These are phyloP conservation scores for Globisporangium megalacanthum DNA, from an alignment of 352 stramenopile genomes.

Conservation along the genomic window DNA sequence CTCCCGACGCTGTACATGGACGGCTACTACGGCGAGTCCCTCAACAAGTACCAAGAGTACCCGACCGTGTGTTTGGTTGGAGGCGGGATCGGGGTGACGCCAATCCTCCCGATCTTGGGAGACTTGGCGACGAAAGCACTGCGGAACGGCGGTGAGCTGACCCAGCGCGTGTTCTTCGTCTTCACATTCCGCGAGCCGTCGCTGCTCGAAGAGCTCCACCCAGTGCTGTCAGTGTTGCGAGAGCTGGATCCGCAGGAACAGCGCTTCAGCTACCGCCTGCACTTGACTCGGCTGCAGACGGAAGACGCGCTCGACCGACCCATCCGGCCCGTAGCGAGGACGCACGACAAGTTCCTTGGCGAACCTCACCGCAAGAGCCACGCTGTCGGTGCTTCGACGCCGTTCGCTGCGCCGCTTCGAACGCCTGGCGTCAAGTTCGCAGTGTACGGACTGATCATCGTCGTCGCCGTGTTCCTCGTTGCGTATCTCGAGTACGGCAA, in stretches of 20 bases:
- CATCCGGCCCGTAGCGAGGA: neutral
- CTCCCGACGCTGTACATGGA: slow-evolving; percentile 33
- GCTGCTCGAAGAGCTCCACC: neutral
- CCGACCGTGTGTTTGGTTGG: slow-evolving; percentile 24
- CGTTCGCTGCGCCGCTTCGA: slow-evolving; percentile 22
- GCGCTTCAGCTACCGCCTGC: slow-evolving; percentile 14
- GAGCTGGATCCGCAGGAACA: neutral
- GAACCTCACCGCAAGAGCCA: neutral
- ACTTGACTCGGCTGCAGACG: slow-evolving; percentile 14
- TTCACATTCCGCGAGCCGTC: slow-evolving; percentile 9
- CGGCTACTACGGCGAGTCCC: slow-evolving; percentile 32
- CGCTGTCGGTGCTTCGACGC: neutral
- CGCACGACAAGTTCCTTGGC: neutral
- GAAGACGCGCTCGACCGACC: slow-evolving; percentile 12
- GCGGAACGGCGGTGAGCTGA: neutral
- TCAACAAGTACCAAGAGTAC: slow-evolving; percentile 30
- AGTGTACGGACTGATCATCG: slow-evolving; percentile 16
- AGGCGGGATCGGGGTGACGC: slow-evolving; percentile 34
- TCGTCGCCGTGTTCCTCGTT: slow-evolving; percentile 14
- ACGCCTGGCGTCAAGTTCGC: slow-evolving; percentile 1
- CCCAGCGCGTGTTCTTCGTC: slow-evolving; percentile 15
- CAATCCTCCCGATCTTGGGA: slow-evolving; percentile 30
- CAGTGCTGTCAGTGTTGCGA: neutral
- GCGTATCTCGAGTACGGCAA: slow-evolving; percentile 19
- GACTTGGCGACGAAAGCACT: slow-evolving; percentile 14